phyloP scores from a whole-genome alignment of 768 basidiomycete species.

The Lentinula edodes region DNA sequence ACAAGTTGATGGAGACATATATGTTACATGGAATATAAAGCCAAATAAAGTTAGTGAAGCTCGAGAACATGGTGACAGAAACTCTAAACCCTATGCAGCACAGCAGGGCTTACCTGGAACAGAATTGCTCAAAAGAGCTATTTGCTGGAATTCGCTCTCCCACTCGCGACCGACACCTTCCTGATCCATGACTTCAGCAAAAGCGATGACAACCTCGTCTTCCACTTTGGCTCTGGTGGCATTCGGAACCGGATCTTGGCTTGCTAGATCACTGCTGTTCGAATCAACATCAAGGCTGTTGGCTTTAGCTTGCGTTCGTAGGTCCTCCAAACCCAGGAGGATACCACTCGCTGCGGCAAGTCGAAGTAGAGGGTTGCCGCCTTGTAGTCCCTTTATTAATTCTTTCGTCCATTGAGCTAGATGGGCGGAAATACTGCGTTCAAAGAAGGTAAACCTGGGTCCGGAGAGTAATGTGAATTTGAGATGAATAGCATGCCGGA shows the following conservation, averaged over 20 bases:
- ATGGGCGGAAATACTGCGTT: slow-evolving; percentile 30
- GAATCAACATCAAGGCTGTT: slow-evolving; percentile 10
- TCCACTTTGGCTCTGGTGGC: slow-evolving; percentile 43
- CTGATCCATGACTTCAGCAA: slow-evolving; percentile 68
- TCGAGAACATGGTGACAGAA: background rate
- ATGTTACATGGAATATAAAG: background rate
- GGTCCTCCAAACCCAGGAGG: slow-evolving; percentile 58
- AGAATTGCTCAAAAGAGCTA: slow-evolving; percentile 6
- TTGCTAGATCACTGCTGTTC: slow-evolving; percentile 9
- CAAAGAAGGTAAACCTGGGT: slow-evolving; percentile 26
- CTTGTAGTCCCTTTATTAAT: slow-evolving; percentile 54
- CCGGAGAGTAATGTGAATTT: slow-evolving; percentile 30
- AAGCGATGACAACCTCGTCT: slow-evolving; percentile 60
- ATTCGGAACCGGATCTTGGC: slow-evolving; percentile 19
- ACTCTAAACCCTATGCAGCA: background rate
- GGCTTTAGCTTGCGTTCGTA: slow-evolving; percentile 25
- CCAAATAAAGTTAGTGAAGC: background rate
- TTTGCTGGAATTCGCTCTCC: slow-evolving; percentile 66
- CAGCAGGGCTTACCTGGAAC: background rate
- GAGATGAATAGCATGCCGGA: slow-evolving; percentile 55
- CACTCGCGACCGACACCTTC: slow-evolving; percentile 32
- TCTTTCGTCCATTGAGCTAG: slow-evolving; percentile 45
- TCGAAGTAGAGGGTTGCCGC: slow-evolving; percentile 57
- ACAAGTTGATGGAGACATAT: background rate
- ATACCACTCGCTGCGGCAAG: slow-evolving; percentile 62